Evolutionary conservation across 768 basidiomycete genomes (phyloP), one percentile per base, ranked within the genome.

Genomic region (Phaeotremella skinneri): DNA sequence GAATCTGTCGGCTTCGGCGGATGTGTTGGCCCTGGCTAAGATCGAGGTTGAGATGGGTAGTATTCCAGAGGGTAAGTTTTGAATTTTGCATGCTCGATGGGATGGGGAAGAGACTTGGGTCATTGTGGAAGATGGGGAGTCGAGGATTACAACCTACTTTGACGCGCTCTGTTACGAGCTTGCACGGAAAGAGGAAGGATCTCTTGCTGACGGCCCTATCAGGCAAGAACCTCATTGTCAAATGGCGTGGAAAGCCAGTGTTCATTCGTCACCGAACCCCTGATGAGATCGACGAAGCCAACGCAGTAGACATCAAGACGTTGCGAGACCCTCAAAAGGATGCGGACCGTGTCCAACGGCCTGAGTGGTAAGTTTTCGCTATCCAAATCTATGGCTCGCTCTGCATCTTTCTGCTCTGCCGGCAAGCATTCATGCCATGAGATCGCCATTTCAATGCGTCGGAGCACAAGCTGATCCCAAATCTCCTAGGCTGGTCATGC

Each of bases 161-260:
- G n/a, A n/a, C n/a, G n/a, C n/a, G n/a, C n/a, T n/a, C n/a, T n/a
- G n/a, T n/a, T n/a, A n/a, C n/a, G n/a, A n/a, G n/a, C n/a, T n/a
- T n/a, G n/a, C n/a, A n/a, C n/a, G n/a, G n/a, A n/a, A n/a, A n/a
- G n/a, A n/a, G n/a, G n/a, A n/a, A n/a, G n/a, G n/a, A n/a, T n/a
- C n/a, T n/a, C n/a, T n/a, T n/a, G n/a, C n/a, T n/a, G n/a, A n/a
- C n/a, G n/a, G 21, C 20, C 9, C 34, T 52, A n/a, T 14, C 49
- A 74, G 72, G 72, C 55, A 62, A 74, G 59, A 70, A 70, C 70
- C 64, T 76, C 56, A 72, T 74, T 58, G 70, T 72, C 65, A 78
- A 97, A 82, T 99, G 96, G 96, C 89, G 96, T 74, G 96, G 96
- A 78, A 99, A 99, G 83, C 96, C 96, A 65, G 96, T 99, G 55